Evolutionary conservation across 2,329 filamentous ascomycete genomes (phyloP), one percentile per base, ranked within the genome.

Genomic region (Trichoderma asperellum): DNA sequence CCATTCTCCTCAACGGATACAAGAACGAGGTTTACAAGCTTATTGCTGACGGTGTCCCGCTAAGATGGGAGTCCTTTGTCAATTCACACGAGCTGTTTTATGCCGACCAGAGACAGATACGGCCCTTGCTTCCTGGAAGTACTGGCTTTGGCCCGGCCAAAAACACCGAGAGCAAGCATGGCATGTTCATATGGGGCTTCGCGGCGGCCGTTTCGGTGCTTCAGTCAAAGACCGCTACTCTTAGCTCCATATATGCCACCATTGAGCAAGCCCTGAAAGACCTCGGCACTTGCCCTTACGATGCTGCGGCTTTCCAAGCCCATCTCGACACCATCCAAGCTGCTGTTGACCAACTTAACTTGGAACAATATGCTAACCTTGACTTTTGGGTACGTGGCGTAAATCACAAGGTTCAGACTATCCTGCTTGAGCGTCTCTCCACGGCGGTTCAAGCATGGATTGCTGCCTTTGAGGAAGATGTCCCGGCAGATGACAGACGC

Each of bases 41-140:
- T 71, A 90, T 99, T 71, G 86, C 86, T 24, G 97, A 96, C 80
- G 96, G 96, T 70, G 87, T 98, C 35, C 93, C 93, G 1, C 82
- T 99, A 34, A 90, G 94, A 75, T 99, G 96, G 96, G 96, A 99
- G 77, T 97, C 96, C 0, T 98, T 99, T 75, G 93, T 99, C 65
- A 95, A 97, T 78, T 94, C 94, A 1, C 97, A 97, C 79, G 96
- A 99, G 78, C 86, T 97, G 37, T 94, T 76, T 81, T 91, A 76
- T 86, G 92, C 75, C 80, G 80, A 82, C 61, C 79, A 80, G 64
- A 76, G 80, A 69, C 79, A 82, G 62, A 86, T 72, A 74, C 87
- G 71, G 81, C 88, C 74, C 76, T 70, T 83, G 10, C 73, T 82
- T 8, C 77, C 80, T 2, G 76, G 77, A 5, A 79, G 77, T 21